Evolutionary conservation across 768 basidiomycete genomes (phyloP), one percentile per base, ranked within the genome.

Genomic region (Calocybe gangraenosa): DNA sequence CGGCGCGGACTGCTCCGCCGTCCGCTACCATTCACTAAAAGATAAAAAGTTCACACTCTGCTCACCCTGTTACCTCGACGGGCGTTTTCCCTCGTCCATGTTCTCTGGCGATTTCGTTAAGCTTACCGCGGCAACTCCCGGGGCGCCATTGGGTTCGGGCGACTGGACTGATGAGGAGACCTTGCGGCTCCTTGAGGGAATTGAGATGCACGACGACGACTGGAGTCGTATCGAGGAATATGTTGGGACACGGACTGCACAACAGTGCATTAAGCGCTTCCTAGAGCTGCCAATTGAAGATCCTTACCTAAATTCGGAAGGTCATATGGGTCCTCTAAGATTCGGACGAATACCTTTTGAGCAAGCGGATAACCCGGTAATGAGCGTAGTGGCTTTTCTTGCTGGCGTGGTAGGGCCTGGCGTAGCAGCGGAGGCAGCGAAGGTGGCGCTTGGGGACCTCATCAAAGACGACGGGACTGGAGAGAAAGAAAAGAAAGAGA

Each of bases 131-230:
- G 63, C 66, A 6, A 59, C 63, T 50, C 70, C 58, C 52, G 73
- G 65, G 43, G 65, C 75, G 41, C 52, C 68, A 51, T 61, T 73
- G 22, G 67, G 64, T 10, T 57, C 65, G 0, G 52, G 49, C 13
- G 81, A 86, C 48, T 99, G 96, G 96, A 75, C 81, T 1, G 94
- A 96, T 60, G 87, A 93, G 60, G 96, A 99, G 64, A 74, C 85
- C 15, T 65, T 99, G 8, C 66, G 89, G 7, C 72, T 99, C 3
- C 74, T 99, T n/a, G 96, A 99, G 63, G 96, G 85, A 13, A 80
- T 99, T 34, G 96, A 99, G 66, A 96, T 99, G 91, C 92, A 84
- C 62, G 92, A 96, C 53, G 95, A 98, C 58, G 95, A 97, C 58
- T 99, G 95, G 95, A 81, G 82, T 17, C 77, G 81, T 39, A 83